Evolutionary conservation across 2,329 filamentous ascomycete genomes (phyloP).

Genomic region (Rhynchosporium agropyri): DNA sequence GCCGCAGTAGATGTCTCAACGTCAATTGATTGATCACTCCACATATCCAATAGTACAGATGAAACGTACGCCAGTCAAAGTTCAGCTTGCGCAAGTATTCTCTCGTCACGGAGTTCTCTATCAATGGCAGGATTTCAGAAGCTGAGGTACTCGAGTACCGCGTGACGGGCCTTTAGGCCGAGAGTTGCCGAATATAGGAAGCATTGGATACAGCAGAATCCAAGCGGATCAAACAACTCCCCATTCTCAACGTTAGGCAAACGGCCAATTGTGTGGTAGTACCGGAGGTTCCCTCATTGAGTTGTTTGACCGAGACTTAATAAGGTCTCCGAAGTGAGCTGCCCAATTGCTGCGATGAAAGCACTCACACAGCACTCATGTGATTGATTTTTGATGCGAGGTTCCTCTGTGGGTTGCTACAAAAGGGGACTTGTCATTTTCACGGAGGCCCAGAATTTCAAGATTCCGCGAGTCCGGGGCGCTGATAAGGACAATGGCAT

Average conservation of each 20-base stretch:
- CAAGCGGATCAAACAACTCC: background rate
- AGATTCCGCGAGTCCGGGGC: slow-evolving; percentile 30
- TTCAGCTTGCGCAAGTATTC: slow-evolving; percentile 10
- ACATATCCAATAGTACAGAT: slow-evolving; percentile 10
- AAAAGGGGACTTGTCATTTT: slow-evolving; percentile 16
- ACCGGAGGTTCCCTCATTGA: slow-evolving; percentile 1
- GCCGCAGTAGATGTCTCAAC: slow-evolving; percentile 15
- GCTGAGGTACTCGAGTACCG: slow-evolving; percentile 21
- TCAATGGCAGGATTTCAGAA: slow-evolving; percentile 17
- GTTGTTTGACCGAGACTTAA: slow-evolving; percentile 23
- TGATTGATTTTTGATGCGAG: slow-evolving; percentile 40
- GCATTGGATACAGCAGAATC: slow-evolving; percentile 34
- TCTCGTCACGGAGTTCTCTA: slow-evolving; percentile 19
- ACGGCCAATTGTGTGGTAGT: slow-evolving; percentile 1
- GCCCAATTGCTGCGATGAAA: slow-evolving; percentile 32
- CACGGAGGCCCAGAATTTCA: slow-evolving; percentile 13
- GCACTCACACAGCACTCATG: slow-evolving; percentile 40
- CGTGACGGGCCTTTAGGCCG: slow-evolving; percentile 29
- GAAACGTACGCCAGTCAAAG: slow-evolving; percentile 8
- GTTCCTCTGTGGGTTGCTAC: slow-evolving; percentile 27
- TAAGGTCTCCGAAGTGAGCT: slow-evolving; percentile 20
- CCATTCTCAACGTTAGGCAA: slow-evolving; percentile 18
- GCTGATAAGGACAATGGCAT: slow-evolving; percentile 17
- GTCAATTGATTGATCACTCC: background rate
- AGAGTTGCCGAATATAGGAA: slow-evolving; percentile 26